Percentiles rank a stretch among this genome's conserved stretches.
Conservation (phyloP, 2,329 filamentous ascomycete genomes). For the Aspergillus felis region DNA sequence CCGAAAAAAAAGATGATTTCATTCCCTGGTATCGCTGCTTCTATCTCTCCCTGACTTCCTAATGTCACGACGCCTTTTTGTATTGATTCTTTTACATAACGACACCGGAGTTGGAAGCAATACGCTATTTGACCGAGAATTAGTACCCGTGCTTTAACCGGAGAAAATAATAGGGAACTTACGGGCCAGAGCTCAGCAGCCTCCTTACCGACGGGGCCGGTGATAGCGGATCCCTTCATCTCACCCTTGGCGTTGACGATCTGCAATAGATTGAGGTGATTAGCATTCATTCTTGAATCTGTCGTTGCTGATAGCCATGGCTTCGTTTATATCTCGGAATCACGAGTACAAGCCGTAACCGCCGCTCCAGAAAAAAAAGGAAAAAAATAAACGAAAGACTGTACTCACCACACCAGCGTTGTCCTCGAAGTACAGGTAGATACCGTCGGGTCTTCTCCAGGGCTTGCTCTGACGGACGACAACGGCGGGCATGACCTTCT, state of each 20-base stretch:
- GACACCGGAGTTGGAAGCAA: conserved; percentile 99
- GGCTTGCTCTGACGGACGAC: conserved; percentile 99
- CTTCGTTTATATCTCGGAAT: too few relatives aligned
- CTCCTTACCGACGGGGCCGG: conserved; percentile 98
- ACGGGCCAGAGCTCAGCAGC: conserved; percentile 99
- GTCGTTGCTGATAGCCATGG: neutral
- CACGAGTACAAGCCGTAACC: neutral
- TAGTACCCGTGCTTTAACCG: neutral
- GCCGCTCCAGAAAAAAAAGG: neutral
- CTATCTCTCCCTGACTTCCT: conserved; percentile 13
- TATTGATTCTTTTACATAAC: conserved; percentile 76
- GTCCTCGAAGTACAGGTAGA: conserved; percentile 99
- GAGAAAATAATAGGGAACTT: conserved; percentile 43
- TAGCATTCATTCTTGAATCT: neutral
- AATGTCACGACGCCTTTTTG: conserved; percentile 4
- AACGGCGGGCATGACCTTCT: conserved; percentile 99
- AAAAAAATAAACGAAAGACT: neutral
- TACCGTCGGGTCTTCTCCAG: conserved; percentile 97
- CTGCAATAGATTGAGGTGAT: conserved; percentile 42
- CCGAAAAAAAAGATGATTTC: conserved; percentile 4
- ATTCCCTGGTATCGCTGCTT: conserved; percentile 8
- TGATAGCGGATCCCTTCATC: conserved; percentile 99
- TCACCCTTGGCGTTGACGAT: conserved; percentile 99
- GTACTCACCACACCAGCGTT: conserved; percentile 94
- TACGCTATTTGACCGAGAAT: conserved; percentile 62